A percentile compares a stretch with the other conserved stretches of the same genome.
These are phyloP conservation scores for Malassezia sp. DNA, from an alignment of 1,284 basidiomycete species.

Conservation along the genomic window DNA sequence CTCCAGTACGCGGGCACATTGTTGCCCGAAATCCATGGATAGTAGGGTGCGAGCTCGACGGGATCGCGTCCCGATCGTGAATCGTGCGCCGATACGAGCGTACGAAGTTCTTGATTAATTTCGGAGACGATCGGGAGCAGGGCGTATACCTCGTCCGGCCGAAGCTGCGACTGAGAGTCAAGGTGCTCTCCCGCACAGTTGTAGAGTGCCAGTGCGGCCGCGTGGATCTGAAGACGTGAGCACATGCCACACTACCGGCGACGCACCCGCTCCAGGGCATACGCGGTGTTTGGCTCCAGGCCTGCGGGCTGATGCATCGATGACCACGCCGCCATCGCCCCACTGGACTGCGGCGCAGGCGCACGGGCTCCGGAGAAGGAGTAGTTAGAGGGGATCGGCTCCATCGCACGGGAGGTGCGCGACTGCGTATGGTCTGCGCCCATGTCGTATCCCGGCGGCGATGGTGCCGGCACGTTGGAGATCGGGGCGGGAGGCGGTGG, in stretches of 20 bases:
- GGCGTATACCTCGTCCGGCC: constrained; percentile 22
- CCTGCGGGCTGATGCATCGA: background rate
- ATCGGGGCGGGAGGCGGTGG: constrained; percentile 9
- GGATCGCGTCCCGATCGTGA: constrained; percentile 13
- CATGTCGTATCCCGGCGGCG: background rate
- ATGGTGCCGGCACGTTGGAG: background rate
- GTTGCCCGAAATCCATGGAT: constrained; percentile 6
- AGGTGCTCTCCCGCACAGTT: constrained; percentile 28
- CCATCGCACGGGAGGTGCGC: no score
- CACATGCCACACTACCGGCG: no score
- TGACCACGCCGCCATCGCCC: constrained; percentile 1
- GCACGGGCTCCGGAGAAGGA: no score
- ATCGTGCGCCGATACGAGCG: constrained; percentile 25
- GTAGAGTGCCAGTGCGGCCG: constrained; percentile 26
- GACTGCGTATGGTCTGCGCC: background rate
- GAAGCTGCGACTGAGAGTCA: constrained; percentile 18
- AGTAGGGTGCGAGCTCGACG: constrained; percentile 7
- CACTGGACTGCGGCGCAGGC: no score
- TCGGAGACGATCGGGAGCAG: constrained; percentile 26
- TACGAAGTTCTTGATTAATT: constrained; percentile 28
- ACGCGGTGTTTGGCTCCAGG: constrained; percentile 4
- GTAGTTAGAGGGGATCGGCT: no score
- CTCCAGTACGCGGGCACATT: constrained; percentile 1
- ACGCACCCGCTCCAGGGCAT: constrained; percentile 12
- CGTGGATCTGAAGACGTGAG: constrained; percentile 20